A percentile compares a stretch with the other conserved stretches of the same genome.
phyloP scores from a whole-genome alignment of 208 protist species.

The Trypanosoma mega region DNA sequence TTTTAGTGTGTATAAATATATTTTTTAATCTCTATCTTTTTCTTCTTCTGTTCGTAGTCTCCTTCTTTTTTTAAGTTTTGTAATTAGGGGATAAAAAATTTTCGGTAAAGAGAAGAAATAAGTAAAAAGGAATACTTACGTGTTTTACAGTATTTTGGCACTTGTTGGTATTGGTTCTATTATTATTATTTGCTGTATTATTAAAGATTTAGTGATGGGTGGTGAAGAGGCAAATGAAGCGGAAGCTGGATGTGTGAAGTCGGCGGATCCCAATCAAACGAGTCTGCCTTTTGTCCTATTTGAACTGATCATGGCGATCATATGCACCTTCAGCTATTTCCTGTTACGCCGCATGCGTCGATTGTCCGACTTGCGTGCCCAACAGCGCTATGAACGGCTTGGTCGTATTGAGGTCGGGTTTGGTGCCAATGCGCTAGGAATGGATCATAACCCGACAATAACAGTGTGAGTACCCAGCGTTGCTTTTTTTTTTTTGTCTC shows the following conservation, averaged over 20 bases:
- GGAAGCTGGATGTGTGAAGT: constrained; percentile 22
- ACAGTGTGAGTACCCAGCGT: neutral
- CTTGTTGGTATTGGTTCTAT: no score
- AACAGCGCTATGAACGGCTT: constrained; percentile 70
- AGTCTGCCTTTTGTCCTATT: constrained; percentile 58
- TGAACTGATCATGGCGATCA: constrained; percentile 35
- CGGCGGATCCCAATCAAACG: neutral
- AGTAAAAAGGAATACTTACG: no score
- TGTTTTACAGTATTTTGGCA: no score
- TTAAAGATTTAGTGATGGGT: no score
- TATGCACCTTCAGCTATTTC: constrained; percentile 41
- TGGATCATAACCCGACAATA: constrained; percentile 4
- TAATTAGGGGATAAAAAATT: no score
- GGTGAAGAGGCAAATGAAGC: no score
- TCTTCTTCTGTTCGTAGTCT: no score
- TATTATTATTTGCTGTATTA: no score
- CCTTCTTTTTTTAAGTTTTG: no score
- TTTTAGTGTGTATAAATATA: no score
- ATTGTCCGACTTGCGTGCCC: constrained; percentile 37
- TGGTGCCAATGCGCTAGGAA: neutral
- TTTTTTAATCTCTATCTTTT: no score
- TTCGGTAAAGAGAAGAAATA: no score
- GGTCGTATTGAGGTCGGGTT: constrained; percentile 41
- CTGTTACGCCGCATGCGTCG: constrained; percentile 36
- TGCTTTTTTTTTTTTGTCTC: constrained; percentile 2